A percentile compares a stretch with the other conserved stretches of the same genome.
phyloP scores from a whole-genome alignment of 805 yeast species.

The Saccharomycodes ludwigii region DNA sequence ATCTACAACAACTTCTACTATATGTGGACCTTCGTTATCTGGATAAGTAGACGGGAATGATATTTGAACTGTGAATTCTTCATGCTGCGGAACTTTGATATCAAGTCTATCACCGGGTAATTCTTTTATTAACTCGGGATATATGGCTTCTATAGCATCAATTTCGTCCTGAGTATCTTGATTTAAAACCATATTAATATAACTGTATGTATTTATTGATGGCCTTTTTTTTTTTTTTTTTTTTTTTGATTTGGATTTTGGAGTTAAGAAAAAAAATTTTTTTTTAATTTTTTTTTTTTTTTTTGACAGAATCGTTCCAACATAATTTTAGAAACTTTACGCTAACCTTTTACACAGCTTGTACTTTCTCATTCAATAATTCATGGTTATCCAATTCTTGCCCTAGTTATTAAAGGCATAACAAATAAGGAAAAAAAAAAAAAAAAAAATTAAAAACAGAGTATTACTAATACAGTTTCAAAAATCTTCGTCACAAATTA shows the following conservation, averaged over 20 bases:
- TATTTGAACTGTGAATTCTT: conserved; percentile 46
- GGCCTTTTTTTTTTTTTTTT: neutral
- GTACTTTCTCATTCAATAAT: neutral
- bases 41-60: conserved; percentile 71
- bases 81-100: conserved; percentile 50
- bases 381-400: neutral
- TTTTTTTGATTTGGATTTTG: neutral
- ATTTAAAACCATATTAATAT: conserved; percentile 13
- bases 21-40: conserved; percentile 39
- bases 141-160: conserved; percentile 77
- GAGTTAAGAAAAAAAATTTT: neutral
- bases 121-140: conserved; percentile 42
- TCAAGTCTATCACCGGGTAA: conserved; percentile 28
- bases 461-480: too few relatives aligned
- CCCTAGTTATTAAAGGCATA: neutral
- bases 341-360: too few relatives aligned
- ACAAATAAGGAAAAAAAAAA: neutral
- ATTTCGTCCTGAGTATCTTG: conserved; percentile 60
- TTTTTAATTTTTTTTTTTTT: too few relatives aligned
- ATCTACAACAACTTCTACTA: conserved; percentile 40
- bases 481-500: too few relatives aligned
- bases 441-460: too few relatives aligned
- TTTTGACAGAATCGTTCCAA: too few relatives aligned
- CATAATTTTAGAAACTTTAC: too few relatives aligned
- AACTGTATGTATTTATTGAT: too few relatives aligned